phyloP scores from a whole-genome alignment of 164 flowering plant genomes.

The Sedum album region DNA sequence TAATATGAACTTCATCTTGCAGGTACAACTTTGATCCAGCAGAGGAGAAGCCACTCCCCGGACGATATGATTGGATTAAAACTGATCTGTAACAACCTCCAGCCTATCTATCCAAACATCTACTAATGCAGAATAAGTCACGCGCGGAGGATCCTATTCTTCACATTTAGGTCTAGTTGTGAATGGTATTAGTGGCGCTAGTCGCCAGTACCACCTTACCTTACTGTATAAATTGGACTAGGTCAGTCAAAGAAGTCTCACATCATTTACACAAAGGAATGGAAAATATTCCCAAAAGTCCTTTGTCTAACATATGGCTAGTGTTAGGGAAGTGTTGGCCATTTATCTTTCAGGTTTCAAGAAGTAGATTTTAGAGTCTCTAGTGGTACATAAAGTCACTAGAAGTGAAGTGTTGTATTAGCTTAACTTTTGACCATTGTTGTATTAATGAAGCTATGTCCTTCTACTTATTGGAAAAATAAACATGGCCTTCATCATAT shows the following conservation, averaged over 20 bases:
- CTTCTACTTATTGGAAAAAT: slow-evolving; percentile 22
- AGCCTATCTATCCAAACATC: slow-evolving; percentile 8
- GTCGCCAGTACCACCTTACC: background rate
- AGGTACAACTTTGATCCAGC: slow-evolving; percentile 51
- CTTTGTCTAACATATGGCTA: slow-evolving; percentile 45
- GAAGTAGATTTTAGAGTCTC: background rate
- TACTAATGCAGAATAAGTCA: background rate
- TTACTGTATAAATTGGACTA: slow-evolving; percentile 36
- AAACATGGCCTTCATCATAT: slow-evolving; percentile 23
- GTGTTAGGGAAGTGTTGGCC: background rate
- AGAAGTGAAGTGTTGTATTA: slow-evolving; percentile 19
- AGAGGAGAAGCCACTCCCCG: slow-evolving; percentile 40
- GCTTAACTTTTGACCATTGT: slow-evolving; percentile 26
- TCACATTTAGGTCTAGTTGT: slow-evolving; percentile 1
- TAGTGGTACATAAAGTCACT: slow-evolving; percentile 17
- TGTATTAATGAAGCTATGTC: slow-evolving; percentile 36
- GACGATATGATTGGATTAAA: slow-evolving; percentile 42
- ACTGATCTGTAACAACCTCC: slow-evolving; percentile 22
- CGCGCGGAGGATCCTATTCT: background rate
- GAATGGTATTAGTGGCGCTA: background rate
- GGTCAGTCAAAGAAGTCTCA: slow-evolving; percentile 23
- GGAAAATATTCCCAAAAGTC: slow-evolving; percentile 17
- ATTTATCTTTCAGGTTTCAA: background rate
- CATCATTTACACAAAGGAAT: slow-evolving; percentile 11
- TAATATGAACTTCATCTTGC: slow-evolving; percentile 8